phyloP scores from a whole-genome alignment of 345 rosid species.

The Ceriops zippeliana region DNA sequence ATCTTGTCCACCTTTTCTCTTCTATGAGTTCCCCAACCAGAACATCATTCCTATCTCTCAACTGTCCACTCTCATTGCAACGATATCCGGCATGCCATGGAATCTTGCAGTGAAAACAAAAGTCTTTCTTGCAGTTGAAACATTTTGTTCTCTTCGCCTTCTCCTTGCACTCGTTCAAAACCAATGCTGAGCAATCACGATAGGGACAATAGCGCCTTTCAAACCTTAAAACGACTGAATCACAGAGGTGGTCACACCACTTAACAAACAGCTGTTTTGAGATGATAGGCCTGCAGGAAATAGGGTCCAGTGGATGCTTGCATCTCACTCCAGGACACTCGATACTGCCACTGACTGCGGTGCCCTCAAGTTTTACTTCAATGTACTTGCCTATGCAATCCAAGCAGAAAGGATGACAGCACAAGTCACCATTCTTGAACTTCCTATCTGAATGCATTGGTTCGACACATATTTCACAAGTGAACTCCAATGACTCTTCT shows the following conservation, averaged over 20 bases:
- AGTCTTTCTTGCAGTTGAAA: constrained; percentile 26
- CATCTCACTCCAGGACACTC: constrained; percentile 30
- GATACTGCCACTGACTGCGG: constrained; percentile 1
- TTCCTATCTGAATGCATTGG: constrained; percentile 14
- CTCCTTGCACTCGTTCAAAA: constrained; percentile 31
- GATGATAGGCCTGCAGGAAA: constrained; percentile 23
- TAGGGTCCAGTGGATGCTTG: constrained; percentile 21
- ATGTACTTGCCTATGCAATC: constrained; percentile 31
- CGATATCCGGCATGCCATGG: constrained; percentile 31
- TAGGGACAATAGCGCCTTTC: constrained; percentile 33
- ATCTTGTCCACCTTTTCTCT: constrained; percentile 26
- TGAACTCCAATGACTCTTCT: constrained; percentile 15
- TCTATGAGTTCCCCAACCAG: constrained; percentile 24
- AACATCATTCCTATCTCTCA: constrained; percentile 28
- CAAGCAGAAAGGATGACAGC: constrained; percentile 26
- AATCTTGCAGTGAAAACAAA: constrained; percentile 30
- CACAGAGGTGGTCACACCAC: constrained; percentile 33
- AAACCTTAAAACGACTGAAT: constrained; percentile 7
- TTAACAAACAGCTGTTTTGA: constrained; percentile 18
- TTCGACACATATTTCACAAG: constrained; percentile 32
- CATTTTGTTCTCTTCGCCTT: constrained; percentile 25
- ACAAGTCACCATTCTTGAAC: constrained; percentile 21
- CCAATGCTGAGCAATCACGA: constrained; percentile 24
- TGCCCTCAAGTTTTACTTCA: constrained; percentile 22
- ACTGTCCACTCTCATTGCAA: constrained; percentile 19